Evolutionary conservation across 768 basidiomycete species (phyloP), one percentile per base, ranked within the genome.

Genomic region (Lentinula boryana): DNA sequence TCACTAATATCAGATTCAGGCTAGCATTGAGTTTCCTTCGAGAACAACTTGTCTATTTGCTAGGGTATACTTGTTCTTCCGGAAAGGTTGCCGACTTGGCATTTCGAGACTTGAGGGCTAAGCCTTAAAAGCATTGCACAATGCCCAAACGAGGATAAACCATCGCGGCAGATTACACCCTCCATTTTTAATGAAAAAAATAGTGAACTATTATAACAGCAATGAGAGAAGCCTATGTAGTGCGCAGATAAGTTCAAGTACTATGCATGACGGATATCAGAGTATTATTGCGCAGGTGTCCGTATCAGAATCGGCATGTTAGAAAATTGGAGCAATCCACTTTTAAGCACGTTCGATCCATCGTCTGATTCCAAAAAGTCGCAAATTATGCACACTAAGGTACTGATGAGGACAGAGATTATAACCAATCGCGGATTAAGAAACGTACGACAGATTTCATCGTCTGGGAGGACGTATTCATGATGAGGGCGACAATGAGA

Each of bases 401-500:
- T 4, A 36, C 12, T 18, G 23, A 32, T 54, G 16, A 36, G 18
- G 2, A 27, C 13, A 35, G 16, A 21, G 4, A 15, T 23, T 7
- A 23, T 5, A 15, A 21, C n/a, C 18, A 31, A 13, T 3, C 3
- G 6, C 15, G 4, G 16, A 38, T 12, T 16, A n/a, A 41, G 13
- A 10, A 5, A 58, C 57, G 31, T 48, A 58, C 57, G 16, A 44
- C 57, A n/a, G 36, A 21, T 32, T 50, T 67, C 77, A 80, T 78
- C 54, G 63, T 70, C 54, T 66, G 63, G 49, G 87, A 78, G 69
- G 78, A 84, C 64, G 91, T 93, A 80, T 95, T 94, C 89, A 96
- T 92, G 79, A 96, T 96, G 49, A 97, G 86, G 15, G 95, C 94
- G 64, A 96, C 94, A 69, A 96, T 96, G 63, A 96, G 84, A 63